These are phyloP conservation scores for Debaryomyces hansenii DNA, from an alignment of 805 yeast species.

Conservation along the genomic window DNA sequence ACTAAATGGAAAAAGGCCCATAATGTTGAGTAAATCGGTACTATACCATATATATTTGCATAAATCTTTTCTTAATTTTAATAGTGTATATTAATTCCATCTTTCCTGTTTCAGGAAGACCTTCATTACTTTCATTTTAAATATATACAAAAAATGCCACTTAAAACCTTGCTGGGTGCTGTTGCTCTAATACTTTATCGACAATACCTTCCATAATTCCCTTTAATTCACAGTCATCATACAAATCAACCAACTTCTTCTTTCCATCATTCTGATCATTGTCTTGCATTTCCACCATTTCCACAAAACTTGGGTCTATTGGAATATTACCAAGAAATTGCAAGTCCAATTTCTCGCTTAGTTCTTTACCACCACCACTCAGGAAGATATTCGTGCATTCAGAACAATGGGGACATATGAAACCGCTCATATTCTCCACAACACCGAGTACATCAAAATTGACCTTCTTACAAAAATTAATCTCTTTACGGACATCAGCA, in stretches of 20 bases:
- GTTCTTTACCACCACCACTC: slow-evolving; percentile 81
- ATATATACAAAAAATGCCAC: neutral
- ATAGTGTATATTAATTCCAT: neutral
- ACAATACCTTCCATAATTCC: slow-evolving; percentile 38
- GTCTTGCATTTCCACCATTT: slow-evolving; percentile 72
- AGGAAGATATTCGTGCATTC: slow-evolving; percentile 92
- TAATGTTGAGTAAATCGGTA: slow-evolving; percentile 15
- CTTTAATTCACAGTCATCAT: slow-evolving; percentile 33
- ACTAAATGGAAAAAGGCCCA: slow-evolving; percentile 63
- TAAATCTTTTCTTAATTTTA: neutral
- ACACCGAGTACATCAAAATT: slow-evolving; percentile 78
- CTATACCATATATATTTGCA: neutral
- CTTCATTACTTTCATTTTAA: neutral
- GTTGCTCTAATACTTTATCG: slow-evolving; percentile 31
- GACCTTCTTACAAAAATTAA: slow-evolving; percentile 88
- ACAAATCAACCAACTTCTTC: slow-evolving; percentile 31
- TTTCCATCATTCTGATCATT: slow-evolving; percentile 21
- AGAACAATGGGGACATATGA: slow-evolving; percentile 88
- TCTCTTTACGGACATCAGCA: slow-evolving; percentile 92
- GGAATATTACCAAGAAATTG: slow-evolving; percentile 86
- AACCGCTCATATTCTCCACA: slow-evolving; percentile 96
- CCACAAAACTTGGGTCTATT: slow-evolving; percentile 88
- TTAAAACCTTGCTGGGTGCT: slow-evolving; percentile 26
- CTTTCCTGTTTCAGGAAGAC: neutral
- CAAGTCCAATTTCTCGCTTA: slow-evolving; percentile 63